These are phyloP conservation scores for Trametes cingulata DNA, from an alignment of 768 basidiomycete species.

Conservation along the genomic window DNA sequence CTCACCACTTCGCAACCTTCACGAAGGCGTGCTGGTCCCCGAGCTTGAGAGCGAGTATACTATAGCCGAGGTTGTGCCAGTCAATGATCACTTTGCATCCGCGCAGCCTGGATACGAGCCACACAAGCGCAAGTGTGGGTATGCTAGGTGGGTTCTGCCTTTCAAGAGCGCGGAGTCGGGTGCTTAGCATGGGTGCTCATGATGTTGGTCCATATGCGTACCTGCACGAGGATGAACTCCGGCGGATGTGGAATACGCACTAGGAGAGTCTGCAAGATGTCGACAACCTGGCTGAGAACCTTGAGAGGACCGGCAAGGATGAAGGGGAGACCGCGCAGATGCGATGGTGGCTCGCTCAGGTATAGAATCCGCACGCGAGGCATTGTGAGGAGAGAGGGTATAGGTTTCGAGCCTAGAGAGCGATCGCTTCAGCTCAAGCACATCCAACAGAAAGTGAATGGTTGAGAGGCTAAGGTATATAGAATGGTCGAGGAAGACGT, in stretches of 20 bases:
- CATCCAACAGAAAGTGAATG: no score
- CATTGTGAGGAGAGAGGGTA: constrained; percentile 67
- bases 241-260: constrained; percentile 65
- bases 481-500: no score
- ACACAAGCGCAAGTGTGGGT: constrained; percentile 86
- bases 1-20: constrained; percentile 70
- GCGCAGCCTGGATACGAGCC: constrained; percentile 64
- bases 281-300: constrained; percentile 65
- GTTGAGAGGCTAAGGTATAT: no score
- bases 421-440: no score
- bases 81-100: constrained; percentile 92
- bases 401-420: constrained; percentile 68
- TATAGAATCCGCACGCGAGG: constrained; percentile 67
- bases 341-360: constrained; percentile 62
- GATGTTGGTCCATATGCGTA: constrained; percentile 35
- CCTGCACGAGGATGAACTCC: constrained; percentile 89
- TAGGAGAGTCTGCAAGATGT: constrained; percentile 63
- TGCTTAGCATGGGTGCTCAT: neutral
- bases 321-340: constrained; percentile 60
- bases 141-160: constrained; percentile 94
- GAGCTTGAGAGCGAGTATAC: constrained; percentile 83
- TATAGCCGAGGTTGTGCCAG: constrained; percentile 98
- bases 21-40: constrained; percentile 71
- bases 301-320: constrained; percentile 79
- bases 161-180: neutral